Base-by-base conservation (phyloP, 352 stramenopile species). In the Pythium chondricola region DNA sequence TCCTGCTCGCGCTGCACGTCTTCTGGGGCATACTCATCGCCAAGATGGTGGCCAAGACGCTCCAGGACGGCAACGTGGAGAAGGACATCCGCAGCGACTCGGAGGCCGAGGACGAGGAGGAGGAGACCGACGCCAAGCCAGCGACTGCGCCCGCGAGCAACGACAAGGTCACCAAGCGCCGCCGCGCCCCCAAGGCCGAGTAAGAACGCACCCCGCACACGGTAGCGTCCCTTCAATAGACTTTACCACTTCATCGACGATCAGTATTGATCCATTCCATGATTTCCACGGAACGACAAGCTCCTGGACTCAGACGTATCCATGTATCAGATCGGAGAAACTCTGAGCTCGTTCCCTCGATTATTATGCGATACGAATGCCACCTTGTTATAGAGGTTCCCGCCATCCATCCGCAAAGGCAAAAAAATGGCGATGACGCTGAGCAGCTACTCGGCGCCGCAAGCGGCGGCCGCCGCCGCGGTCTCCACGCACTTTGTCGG, bases 1-100 rank as follows among this genome's bases (percentile, higher is more conserved):
- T 88, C 17, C 56, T 90, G 24, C 61, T 87, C 14, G 61, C 74
- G 44, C 69, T 90, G 30, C 76, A 90, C 59, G 40, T 88, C 33
- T 87, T 86, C 72, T 90, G 76, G 79, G 79, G 74, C 39, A 21
- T 81, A 32, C 50, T 90, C 52, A 90, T 90, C 43, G 69, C 72
- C 63, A 78, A 82, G 52, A 90, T 88, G 79, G 72, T 87, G 6
- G 30, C 68, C 48, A 78, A 77, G 58, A 73, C 72, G 30, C 62
- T 90, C 7, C 50, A 65, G 33, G 64, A 72, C 35, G 74, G 76
- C 50, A 87, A 82, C 52, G 76, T 87, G 16, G 74, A 90, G 56
- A 88, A 88, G 58, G 79, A 88, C 32, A 90, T 90, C 24, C 79
- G 79, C 47, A 90, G 75, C 52, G 79, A 87, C 53, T 90, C 79